Percentiles rank a stretch among this genome's conserved stretches.
These are phyloP conservation scores for Fusarium sp. DNA, from an alignment of 2,329 filamentous ascomycete genomes.

Conservation along the genomic window DNA sequence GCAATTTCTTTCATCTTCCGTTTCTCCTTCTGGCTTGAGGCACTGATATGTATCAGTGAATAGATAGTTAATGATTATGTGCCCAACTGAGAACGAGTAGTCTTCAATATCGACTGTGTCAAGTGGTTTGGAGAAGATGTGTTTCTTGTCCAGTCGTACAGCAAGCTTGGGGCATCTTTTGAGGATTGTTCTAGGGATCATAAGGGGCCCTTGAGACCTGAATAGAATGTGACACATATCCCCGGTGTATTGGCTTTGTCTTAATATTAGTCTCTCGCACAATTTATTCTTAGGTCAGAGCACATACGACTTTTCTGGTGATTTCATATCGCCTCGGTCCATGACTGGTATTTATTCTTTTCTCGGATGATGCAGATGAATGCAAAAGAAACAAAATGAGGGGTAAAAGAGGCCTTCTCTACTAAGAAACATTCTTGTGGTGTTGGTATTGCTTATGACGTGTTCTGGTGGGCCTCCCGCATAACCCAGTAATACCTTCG, in stretches of 20 bases:
- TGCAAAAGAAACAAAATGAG: background rate
- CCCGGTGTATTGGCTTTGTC: background rate
- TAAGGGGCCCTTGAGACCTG: background rate
- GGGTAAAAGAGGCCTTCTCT: accelerated
- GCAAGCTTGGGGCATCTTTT: background rate
- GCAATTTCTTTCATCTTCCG: background rate
- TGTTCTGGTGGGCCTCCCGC: background rate
- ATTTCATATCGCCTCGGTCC: background rate
- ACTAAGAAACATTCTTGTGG: background rate
- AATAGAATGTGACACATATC: background rate
- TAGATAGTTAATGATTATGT: background rate
- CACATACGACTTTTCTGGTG: background rate
- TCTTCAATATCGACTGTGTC: background rate
- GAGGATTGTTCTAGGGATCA: background rate
- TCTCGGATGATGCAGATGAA: background rate
- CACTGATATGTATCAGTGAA: background rate
- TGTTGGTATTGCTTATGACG: background rate
- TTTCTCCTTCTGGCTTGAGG: background rate
- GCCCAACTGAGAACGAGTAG: background rate
- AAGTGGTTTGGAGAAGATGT: background rate
- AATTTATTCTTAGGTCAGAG: accelerated
- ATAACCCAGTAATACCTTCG: background rate
- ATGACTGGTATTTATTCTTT: background rate
- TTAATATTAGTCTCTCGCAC: background rate
- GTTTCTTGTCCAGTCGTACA: background rate